Evolutionary conservation across 345 rosid species (phyloP).

Genomic region (Camelina laxa): DNA sequence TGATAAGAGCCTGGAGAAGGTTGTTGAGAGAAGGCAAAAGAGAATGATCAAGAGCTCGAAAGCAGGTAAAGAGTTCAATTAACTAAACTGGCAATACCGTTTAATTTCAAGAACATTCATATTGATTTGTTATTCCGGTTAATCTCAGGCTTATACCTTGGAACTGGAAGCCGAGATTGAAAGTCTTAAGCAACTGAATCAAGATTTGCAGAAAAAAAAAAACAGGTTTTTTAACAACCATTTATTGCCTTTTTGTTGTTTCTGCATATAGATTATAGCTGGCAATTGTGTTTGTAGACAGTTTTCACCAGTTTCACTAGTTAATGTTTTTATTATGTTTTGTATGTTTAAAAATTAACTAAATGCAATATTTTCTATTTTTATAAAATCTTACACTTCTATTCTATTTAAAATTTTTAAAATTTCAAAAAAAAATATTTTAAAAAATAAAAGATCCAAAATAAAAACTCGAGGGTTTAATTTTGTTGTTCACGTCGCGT

Average conservation of each 20-base stretch:
- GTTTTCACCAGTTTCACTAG: too few species aligned
- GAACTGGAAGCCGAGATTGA: slow-evolving; percentile 93
- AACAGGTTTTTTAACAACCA: slow-evolving; percentile 57
- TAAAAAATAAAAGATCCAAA: too few species aligned
- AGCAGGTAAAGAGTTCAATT: slow-evolving; percentile 67
- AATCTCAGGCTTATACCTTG: slow-evolving; percentile 80
- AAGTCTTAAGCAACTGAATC: slow-evolving; percentile 70
- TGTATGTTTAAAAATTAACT: too few species aligned
- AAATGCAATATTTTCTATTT: too few species aligned
- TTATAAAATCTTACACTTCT: too few species aligned
- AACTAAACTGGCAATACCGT: background rate
- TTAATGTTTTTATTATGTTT: too few species aligned
- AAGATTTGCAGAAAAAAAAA: slow-evolving; percentile 69
- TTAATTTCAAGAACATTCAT: slow-evolving; percentile 3
- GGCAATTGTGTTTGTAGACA: too few species aligned
- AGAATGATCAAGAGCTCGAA: slow-evolving; percentile 99
- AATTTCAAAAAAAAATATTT: too few species aligned
- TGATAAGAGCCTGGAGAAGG: slow-evolving; percentile 80
- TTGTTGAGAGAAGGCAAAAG: slow-evolving; percentile 94
- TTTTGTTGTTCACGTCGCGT: too few species aligned
- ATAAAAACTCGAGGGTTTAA: too few species aligned
- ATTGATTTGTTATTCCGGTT: slow-evolving; percentile 17
- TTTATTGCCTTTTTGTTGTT: background rate
- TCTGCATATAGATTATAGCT: background rate
- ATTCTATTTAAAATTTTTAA: too few species aligned